Base-by-base conservation (phyloP, 2,329 filamentous ascomycete genomes). In the Cytospora schulzeri region DNA sequence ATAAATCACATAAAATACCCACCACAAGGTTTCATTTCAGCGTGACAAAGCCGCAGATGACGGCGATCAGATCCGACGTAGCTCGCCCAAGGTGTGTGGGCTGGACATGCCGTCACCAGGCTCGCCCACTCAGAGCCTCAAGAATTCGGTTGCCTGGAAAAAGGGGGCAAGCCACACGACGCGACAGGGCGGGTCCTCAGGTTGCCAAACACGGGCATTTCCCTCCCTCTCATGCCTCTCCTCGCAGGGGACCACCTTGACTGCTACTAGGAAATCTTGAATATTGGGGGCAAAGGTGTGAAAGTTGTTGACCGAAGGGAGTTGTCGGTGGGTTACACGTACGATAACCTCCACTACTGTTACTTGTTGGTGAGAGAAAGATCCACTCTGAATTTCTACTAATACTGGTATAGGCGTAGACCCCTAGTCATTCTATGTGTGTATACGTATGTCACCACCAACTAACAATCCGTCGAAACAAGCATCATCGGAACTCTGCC, bases 61-160 rank as follows among this genome's bases (percentile, higher is more conserved):
- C n/a, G 45, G 45, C 45, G 45, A 48, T 48, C 45, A 24, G n/a
- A n/a, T 45, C n/a, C 7, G 19, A 45, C n/a, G 45, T 48, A 48
- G 45, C n/a, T 48, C n/a, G n/a, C n/a, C n/a, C n/a, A n/a, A n/a
- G n/a, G n/a, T 48, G 45, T 12, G 45, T 22, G 45, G 35, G 29
- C 50, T 41, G 41, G 35, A 24, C 38, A 45, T 38, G 31, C 48
- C 17, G 15, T 33, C 31, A n/a, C 22, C 48, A 11, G 41, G 5
- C 1, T 4, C 53, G 52, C 33, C 60, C 60, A 62, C 22, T 62
- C 60, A 56, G 52, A 54, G 60, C n/a, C 14, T 54, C 52, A 38
- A 62, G 52, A 62, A 62, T 62, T 56, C 60, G 54, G 60, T 56
- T 62, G 60, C 60, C 60, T 62, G 29, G 60, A 54, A 53, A 41